A percentile compares a stretch with the other conserved stretches of the same genome.
Conservation (phyloP, 78 protist genomes). For the Tieghemostelium lacteum region DNA sequence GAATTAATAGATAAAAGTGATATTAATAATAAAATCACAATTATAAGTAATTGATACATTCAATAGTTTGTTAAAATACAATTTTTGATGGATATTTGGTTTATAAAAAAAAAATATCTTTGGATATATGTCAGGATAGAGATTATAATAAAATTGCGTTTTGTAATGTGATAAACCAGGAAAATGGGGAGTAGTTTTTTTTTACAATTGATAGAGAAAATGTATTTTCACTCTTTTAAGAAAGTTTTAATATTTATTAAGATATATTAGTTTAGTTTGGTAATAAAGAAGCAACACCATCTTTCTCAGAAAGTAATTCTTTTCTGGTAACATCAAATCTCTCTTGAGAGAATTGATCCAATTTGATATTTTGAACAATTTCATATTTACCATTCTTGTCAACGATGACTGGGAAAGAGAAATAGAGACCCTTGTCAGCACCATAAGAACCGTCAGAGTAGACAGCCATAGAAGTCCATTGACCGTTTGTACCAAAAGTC, state of each 20-base stretch:
- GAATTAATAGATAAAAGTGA: too few species aligned
- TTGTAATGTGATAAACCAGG: background rate
- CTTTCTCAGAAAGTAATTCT: constrained; percentile 45
- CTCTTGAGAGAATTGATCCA: constrained; percentile 69
- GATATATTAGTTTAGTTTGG: constrained; percentile 44
- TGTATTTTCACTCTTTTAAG: too few species aligned
- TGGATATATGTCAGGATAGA: too few species aligned
- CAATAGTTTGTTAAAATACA: too few species aligned
- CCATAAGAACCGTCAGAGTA: constrained; percentile 84
- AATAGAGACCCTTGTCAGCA: constrained; percentile 78
- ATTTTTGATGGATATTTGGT: too few species aligned
- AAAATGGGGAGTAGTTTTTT: too few species aligned
- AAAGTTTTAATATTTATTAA: too few species aligned
- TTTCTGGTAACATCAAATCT: constrained; percentile 59
- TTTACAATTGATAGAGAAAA: too few species aligned
- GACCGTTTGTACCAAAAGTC: constrained; percentile 84
- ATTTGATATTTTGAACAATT: constrained; percentile 56
- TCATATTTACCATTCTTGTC: constrained; percentile 44
- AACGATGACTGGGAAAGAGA: constrained; percentile 76
- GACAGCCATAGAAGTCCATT: constrained; percentile 79
- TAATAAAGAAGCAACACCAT: constrained; percentile 50
- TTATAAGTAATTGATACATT: too few species aligned
- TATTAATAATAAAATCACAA: too few species aligned
- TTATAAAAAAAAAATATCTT: too few species aligned
- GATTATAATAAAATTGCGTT: background rate